Conservation (phyloP, 805 yeast genomes). For the Yarrowia sp. region DNA sequence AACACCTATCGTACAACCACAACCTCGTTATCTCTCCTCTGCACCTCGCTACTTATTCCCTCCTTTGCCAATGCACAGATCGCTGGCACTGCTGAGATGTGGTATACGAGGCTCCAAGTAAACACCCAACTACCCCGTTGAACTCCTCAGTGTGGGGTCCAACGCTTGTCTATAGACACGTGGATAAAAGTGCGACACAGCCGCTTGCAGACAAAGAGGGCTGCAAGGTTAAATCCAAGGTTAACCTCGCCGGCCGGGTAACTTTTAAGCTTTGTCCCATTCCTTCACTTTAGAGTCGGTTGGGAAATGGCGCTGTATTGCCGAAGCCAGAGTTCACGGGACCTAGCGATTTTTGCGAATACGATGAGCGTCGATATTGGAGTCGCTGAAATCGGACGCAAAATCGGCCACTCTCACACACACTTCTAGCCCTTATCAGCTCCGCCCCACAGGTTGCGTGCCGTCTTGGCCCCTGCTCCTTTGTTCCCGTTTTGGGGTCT, state of each 20-base stretch:
- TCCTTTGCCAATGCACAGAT: too few species aligned
- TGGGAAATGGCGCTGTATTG: slow-evolving; percentile 17
- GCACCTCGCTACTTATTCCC: too few species aligned
- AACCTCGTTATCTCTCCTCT: too few species aligned
- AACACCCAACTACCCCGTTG: neutral
- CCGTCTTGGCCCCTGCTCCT: slow-evolving; percentile 26
- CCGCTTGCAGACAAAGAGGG: slow-evolving; percentile 17
- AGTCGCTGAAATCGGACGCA: too few species aligned
- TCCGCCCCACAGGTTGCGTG: slow-evolving; percentile 25
- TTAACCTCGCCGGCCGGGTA: slow-evolving; percentile 23
- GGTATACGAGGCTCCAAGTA: too few species aligned
- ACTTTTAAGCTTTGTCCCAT: slow-evolving; percentile 8
- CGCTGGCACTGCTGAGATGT: too few species aligned
- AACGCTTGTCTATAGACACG: slow-evolving; percentile 11
- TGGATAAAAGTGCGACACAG: slow-evolving; percentile 21
- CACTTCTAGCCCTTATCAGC: neutral
- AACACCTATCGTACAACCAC: too few species aligned
- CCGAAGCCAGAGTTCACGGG: slow-evolving; percentile 8
- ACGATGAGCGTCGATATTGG: too few species aligned
- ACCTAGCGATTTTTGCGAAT: neutral
- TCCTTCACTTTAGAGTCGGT: slow-evolving; percentile 8
- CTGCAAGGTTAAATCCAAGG: neutral
- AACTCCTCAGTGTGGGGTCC: too few species aligned
- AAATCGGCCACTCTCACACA: neutral
- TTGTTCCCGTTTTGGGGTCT: slow-evolving; percentile 26